Evolutionary conservation across 1,284 basidiomycete species (phyloP).

Genomic region (Boletus hoseneyae): DNA sequence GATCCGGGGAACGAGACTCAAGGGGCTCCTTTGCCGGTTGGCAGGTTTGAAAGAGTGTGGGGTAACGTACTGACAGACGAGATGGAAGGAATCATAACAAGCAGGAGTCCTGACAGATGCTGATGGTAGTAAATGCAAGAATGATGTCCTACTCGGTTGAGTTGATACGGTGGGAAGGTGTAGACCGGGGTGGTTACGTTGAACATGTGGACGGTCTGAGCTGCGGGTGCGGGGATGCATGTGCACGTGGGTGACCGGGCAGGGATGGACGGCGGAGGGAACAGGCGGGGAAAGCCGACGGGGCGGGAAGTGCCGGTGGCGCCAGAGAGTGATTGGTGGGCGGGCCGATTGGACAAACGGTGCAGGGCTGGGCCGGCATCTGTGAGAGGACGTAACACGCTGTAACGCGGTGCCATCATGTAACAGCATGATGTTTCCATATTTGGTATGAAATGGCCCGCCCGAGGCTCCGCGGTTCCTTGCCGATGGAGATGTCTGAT

Average conservation of each 20-base stretch:
- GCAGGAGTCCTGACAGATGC: too few relatives aligned
- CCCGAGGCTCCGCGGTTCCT: conserved; percentile 33
- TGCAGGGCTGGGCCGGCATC: conserved; percentile 26
- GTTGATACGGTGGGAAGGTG: too few relatives aligned
- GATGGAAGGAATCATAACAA: too few relatives aligned
- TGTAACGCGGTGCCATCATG: conserved; percentile 18
- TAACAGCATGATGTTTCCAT: conserved; percentile 27
- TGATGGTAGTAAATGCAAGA: too few relatives aligned
- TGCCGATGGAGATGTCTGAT: conserved; percentile 29
- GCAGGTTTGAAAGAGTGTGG: too few relatives aligned
- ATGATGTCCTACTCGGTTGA: too few relatives aligned
- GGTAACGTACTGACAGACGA: too few relatives aligned
- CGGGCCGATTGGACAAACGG: conserved; percentile 15
- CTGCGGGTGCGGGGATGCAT: conserved; percentile 2
- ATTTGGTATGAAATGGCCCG: conserved; percentile 12
- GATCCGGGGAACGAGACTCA: background rate
- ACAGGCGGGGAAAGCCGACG: conserved; percentile 21
- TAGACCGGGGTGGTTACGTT: too few relatives aligned
- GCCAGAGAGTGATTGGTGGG: conserved; percentile 9
- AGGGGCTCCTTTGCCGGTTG: too few relatives aligned
- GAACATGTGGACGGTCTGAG: too few relatives aligned
- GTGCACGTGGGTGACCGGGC: background rate
- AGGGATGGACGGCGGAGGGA: conserved; percentile 17
- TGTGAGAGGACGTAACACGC: conserved; percentile 27
- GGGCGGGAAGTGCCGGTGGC: conserved; percentile 28